Conservation (phyloP, 495 filamentous ascomycete species). For the Melanomma pulvis-pyrius region DNA sequence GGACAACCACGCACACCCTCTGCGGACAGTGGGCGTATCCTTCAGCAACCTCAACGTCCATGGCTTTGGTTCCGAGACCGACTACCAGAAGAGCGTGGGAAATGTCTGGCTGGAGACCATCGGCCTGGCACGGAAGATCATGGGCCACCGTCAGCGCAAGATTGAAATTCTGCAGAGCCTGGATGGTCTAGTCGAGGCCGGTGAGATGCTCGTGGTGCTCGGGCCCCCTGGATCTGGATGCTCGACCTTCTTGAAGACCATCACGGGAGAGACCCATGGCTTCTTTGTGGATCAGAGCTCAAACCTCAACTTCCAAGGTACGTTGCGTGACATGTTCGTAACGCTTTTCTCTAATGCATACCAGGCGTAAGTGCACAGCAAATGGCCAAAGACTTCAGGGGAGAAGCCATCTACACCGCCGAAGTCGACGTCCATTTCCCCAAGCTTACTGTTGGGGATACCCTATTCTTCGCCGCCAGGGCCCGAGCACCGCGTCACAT, state of each 20-base stretch:
- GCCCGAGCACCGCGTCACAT: constrained; percentile 45
- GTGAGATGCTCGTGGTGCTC: constrained; percentile 81
- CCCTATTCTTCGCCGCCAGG: constrained; percentile 46
- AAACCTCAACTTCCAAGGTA: constrained; percentile 48
- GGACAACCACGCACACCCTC: constrained; percentile 39
- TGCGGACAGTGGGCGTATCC: constrained; percentile 49
- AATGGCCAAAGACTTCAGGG: constrained; percentile 49
- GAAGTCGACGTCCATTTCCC: constrained; percentile 52
- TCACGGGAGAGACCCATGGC: constrained; percentile 67
- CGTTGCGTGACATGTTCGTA: neutral
- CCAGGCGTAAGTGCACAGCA: constrained; percentile 45
- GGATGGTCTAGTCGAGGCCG: constrained; percentile 70
- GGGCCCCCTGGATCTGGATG: constrained; percentile 73
- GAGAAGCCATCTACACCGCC: constrained; percentile 53
- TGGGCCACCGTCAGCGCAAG: constrained; percentile 55
- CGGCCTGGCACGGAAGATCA: constrained; percentile 45
- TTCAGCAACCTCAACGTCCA: constrained; percentile 54
- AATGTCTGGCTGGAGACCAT: constrained; percentile 44
- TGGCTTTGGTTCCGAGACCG: constrained; percentile 54
- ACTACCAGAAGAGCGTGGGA: constrained; percentile 51
- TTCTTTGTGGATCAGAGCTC: constrained; percentile 47
- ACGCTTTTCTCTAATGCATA: neutral
- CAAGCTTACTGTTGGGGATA: constrained; percentile 47
- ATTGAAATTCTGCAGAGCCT: constrained; percentile 74
- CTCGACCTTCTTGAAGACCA: constrained; percentile 72